Evolutionary conservation across 2,329 filamentous ascomycete species (phyloP), one percentile per base, ranked within the genome.

Genomic region (Colletotrichum sp.): DNA sequence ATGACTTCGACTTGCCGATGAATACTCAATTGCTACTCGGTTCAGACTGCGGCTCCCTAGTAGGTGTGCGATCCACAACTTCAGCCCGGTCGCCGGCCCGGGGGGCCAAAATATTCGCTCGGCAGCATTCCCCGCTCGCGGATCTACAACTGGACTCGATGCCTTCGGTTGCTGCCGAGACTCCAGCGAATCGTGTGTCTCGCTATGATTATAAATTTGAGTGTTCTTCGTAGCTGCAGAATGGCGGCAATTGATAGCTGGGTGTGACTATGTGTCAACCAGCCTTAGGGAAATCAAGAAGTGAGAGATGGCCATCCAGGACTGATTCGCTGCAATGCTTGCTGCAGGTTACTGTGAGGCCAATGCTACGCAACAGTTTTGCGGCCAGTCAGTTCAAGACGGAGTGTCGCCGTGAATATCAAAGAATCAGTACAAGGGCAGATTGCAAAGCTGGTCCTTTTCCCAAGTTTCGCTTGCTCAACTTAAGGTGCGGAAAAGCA

Each of bases 261-360:
- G 1, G 0, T n/a, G 39, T n/a, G 5, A n/a, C 0, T 49, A n/a
- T n/a, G 39, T 12, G 3, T 9, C 19, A 12, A 49, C 8, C 19
- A 49, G 19, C 39, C 3, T 4, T 12, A 3, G 3, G 39, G n/a
- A n/a, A 2, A 1, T 49, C 39, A 3, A 44, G 36, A 44, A 3
- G 16, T 44, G 36, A 39, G 36, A 44, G 39, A 6, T 4, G 2
- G 39, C 19, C 39, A 49, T 36, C 16, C 39, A 22, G 3, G 19
- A 0, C 9, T 12, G 4, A 12, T 49, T 12, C 9, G 9, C 39
- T 49, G 39, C 39, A 49, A n/a, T n/a, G 5, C 3, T 49, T 6
- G 11, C 5, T n/a, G 1, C 9, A 49, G 9, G 9, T 49, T 49
- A 11, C 39, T n/a, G 1, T 49, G 39, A 49, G 5, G 19, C 19